Evolutionary conservation across 2,329 filamentous ascomycete genomes (phyloP).

Genomic region (Tolypocladium nubicola): DNA sequence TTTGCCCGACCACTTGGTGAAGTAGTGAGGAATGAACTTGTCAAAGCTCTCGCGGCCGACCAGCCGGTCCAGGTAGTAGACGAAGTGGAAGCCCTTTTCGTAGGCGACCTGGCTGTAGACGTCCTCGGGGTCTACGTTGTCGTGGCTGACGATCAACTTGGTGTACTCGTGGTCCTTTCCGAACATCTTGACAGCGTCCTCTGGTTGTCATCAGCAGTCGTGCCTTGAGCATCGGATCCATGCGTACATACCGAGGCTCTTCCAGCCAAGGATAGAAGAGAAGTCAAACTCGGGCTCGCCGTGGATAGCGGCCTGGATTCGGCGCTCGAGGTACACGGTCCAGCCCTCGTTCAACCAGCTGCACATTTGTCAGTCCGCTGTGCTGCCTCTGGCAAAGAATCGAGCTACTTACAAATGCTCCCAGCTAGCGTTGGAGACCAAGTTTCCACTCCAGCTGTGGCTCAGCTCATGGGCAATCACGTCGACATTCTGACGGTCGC

Average conservation of each 20-base stretch:
- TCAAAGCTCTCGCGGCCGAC: conserved; percentile 83
- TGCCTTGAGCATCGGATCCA: neutral
- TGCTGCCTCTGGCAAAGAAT: neutral
- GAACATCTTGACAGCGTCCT: conserved; percentile 68
- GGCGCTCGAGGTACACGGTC: conserved; percentile 89
- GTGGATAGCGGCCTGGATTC: conserved; percentile 67
- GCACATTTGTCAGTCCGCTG: neutral
- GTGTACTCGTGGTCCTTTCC: conserved; percentile 87
- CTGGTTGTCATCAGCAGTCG: conserved; percentile 18
- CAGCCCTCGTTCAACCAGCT: conserved; percentile 71
- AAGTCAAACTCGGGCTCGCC: conserved; percentile 84
- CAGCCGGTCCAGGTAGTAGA: conserved; percentile 81
- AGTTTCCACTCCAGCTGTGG: conserved; percentile 80
- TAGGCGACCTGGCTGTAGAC: conserved; percentile 90
- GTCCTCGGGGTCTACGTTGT: conserved; percentile 89
- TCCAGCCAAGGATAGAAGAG: conserved; percentile 93
- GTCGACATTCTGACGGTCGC: conserved; percentile 83
- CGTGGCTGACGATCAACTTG: conserved; percentile 76
- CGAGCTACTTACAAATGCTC: conserved; percentile 55
- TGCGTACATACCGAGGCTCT: conserved; percentile 50
- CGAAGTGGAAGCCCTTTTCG: conserved; percentile 91
- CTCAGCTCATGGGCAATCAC: conserved; percentile 83
- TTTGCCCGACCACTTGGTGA: conserved; percentile 71
- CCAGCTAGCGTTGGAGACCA: conserved; percentile 70
- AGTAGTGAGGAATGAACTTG: conserved; percentile 93